These are phyloP conservation scores for Colletotrichum plurivorum DNA, from an alignment of 2,329 filamentous ascomycete genomes.

Conservation along the genomic window DNA sequence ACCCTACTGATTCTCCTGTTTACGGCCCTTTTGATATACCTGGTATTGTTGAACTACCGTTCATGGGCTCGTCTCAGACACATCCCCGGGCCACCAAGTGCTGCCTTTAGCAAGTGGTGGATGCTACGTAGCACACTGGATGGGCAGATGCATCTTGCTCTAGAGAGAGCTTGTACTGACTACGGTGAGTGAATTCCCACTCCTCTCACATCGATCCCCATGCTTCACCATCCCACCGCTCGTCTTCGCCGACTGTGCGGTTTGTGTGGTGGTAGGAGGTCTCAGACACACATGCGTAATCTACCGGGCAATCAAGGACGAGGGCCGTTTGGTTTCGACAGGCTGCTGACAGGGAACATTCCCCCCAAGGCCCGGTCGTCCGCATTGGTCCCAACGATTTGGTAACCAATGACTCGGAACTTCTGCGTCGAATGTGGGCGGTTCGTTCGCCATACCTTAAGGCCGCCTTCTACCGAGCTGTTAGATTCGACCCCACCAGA, in stretches of 20 bases:
- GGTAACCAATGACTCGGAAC: slow-evolving; percentile 52
- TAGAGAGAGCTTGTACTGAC: slow-evolving; percentile 42
- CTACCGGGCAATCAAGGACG: slow-evolving; percentile 9
- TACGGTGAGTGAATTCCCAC: slow-evolving; percentile 33
- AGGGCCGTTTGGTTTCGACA: slow-evolving; percentile 26
- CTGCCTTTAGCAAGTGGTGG: slow-evolving; percentile 51
- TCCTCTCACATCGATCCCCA: neutral
- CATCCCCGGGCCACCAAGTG: slow-evolving; percentile 52
- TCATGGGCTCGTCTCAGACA: slow-evolving; percentile 52
- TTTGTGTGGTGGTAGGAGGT: slow-evolving; percentile 16
- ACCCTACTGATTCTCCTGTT: slow-evolving; percentile 17
- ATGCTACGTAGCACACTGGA: slow-evolving; percentile 46
- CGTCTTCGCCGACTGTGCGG: neutral
- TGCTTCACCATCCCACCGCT: slow-evolving; percentile 2
- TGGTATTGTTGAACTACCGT: slow-evolving; percentile 37
- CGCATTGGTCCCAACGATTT: slow-evolving; percentile 54
- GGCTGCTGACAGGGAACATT: slow-evolving; percentile 39
- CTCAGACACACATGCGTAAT: slow-evolving; percentile 41
- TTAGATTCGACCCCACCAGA: slow-evolving; percentile 48
- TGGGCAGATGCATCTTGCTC: slow-evolving; percentile 43
- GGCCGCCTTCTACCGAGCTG: slow-evolving; percentile 56
- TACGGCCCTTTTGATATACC: slow-evolving; percentile 29
- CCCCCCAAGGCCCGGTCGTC: slow-evolving; percentile 48
- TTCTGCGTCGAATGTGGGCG: slow-evolving; percentile 51
- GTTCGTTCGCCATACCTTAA: slow-evolving; percentile 49